Evolutionary conservation across 2,329 filamentous ascomycete species (phyloP), one percentile per base, ranked within the genome.

Genomic region (Xylaria sp.): DNA sequence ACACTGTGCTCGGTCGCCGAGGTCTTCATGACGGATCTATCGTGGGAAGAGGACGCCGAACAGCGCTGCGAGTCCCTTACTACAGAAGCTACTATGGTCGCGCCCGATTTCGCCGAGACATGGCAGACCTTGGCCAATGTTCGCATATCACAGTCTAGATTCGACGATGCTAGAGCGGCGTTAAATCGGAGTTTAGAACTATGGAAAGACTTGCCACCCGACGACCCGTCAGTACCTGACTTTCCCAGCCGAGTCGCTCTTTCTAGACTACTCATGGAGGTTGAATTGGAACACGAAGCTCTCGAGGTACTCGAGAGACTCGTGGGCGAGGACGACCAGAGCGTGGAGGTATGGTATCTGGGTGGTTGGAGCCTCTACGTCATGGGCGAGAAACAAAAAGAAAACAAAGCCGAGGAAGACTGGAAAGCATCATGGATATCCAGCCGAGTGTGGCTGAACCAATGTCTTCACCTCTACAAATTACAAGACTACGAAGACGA

Each of bases 1-100:
- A 93, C 94, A n/a, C 87, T 99, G 44, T 99, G 97, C 81, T 94
- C 93, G 34, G 93, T 98, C 70, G 91, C 93, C 7, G 96, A 99
- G 83, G 94, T 99, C 59, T 99, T 98, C 85, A 99, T 99, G 96
- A 99, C 96, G 12, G 96, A 99, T 83, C 83, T 98, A 75, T 96
- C 92, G 76, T 96, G 88, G 93, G 94, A 98, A 81, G 89, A 90
- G 62, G 94, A 98, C 78, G 96, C 95, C 5, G 96, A 99, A 83
- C 84, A 88, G 73, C 89, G 91, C 74, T 99, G 97, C 84, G 95
- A 99, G 82, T 84, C 89, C 5, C 89, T 97, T 68, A 89, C 98
- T 72, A 97, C 94, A 6, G 94, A 99, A 83, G 96, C 96, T 32
- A 90, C 96, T 66, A 84, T 97, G 75, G 89, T 97, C 70, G 92